Base-by-base conservation (phyloP, 1,284 basidiomycete species). In the Boletus austroedulis region DNA sequence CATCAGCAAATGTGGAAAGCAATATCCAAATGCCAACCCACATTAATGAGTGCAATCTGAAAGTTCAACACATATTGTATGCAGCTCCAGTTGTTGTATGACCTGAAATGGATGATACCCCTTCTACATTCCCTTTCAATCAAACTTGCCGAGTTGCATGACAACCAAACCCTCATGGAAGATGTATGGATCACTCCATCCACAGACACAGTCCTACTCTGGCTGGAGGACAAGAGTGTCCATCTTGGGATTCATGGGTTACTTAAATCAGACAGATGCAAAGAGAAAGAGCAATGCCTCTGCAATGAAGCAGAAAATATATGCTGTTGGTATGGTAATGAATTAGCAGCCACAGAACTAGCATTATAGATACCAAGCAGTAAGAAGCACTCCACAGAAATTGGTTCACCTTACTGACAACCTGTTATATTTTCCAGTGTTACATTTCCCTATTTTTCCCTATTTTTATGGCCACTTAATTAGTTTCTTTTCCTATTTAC, bases 51-150 rank as follows among this genome's bases (percentile, higher is more conserved):
- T 1, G 50, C 21, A 1, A 51, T 51, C 28, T 7, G 3, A 5
- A 51, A 51, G 15, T 51, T 51, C 62, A 79, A 79, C 49, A 40
- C 19, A 0, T 74, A 75, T 47, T 77, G 76, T 44, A 64, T 55
- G 1, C 56, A 41, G 2, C 67, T 78, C 1, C 64, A 64, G 7
- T 19, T 26, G 4, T 53, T 75, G 0, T 59, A 69, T 24, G 52
- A 73, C 3, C 56, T 64, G 0, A 32, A 38, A 3, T 75, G 67
- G 59, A 36, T 50, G 8, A 68, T 78, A 11, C 75, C 75, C 0
- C 45, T 76, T 12, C 76, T 75, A 2, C 23, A 50, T 3, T 66
- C 66, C 0, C 70, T 78, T 2, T 70, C 68, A 0, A 69, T 64
- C 0, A 62, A 69, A 31, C 64, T 78, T 1, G 53, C 57, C 0